Percentiles rank a stretch among this genome's conserved stretches.
Evolutionary conservation across 345 rosid genomes (phyloP).

Genomic region (Gossypium thurberi): DNA sequence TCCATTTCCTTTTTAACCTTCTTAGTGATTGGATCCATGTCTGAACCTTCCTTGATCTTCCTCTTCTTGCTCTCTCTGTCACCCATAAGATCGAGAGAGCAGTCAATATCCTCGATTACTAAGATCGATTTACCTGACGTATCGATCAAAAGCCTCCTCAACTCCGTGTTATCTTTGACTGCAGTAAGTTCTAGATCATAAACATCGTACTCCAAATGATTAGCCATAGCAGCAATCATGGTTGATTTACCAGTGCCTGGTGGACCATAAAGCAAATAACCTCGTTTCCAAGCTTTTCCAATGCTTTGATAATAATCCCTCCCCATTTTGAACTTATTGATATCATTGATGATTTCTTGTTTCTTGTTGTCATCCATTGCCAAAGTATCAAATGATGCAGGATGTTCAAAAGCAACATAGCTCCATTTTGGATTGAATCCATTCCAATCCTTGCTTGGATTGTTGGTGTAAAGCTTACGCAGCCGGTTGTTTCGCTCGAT

Average conservation of each 20-base stretch:
- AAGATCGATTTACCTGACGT: constrained; percentile 43
- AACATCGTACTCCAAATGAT: constrained; percentile 56
- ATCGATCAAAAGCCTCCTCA: constrained; percentile 44
- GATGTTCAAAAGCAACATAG: constrained; percentile 44
- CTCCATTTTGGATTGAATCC: constrained; percentile 30
- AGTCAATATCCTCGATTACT: constrained; percentile 67
- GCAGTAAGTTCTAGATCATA: constrained; percentile 15
- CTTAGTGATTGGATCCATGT: not conserved
- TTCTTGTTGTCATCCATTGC: constrained; percentile 61
- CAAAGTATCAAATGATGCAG: constrained; percentile 48
- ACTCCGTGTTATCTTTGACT: constrained; percentile 41
- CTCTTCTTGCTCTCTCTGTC: constrained; percentile 27
- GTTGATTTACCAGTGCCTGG: constrained; percentile 79
- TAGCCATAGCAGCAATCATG: constrained; percentile 66
- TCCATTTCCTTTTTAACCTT: constrained; percentile 9
- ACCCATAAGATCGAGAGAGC: constrained; percentile 18
- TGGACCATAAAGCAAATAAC: constrained; percentile 65
- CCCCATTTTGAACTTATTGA: constrained; percentile 33
- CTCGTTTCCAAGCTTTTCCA: constrained; percentile 78
- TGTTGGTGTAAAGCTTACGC: constrained; percentile 44
- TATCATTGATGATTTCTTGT: constrained; percentile 40
- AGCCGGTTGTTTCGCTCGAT: constrained; percentile 26
- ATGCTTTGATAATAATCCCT: constrained; percentile 30
- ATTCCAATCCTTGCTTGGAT: constrained; percentile 21
- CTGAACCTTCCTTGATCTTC: constrained; percentile 18